Evolutionary conservation across 306 rosid genomes (phyloP), one percentile per base, ranked within the genome.

Genomic region (Vigna nakashimae): DNA sequence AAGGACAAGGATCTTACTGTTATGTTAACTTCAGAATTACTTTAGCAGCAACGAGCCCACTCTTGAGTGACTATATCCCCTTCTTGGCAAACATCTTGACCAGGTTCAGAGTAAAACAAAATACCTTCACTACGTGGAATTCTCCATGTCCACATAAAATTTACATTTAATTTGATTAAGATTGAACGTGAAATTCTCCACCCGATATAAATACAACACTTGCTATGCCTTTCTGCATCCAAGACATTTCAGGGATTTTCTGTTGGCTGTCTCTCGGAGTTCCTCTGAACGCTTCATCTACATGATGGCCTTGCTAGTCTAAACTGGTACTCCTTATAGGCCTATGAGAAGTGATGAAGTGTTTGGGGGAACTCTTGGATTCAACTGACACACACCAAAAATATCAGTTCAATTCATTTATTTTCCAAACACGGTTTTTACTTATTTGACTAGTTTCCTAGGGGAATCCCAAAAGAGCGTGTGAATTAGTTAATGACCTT

Each of bases 341-440:
- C 48, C 4, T 42, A 43, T 77, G 1, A 20, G 22, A 20, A 20
- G 22, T 20, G 22, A 20, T 20, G 89, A 86, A 83, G 85, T 86
- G 89, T 52, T 86, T 76, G 82, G 79, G 85, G 85, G 76, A 83
- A 83, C 87, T 80, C 82, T 42, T 32, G 57, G 73, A 14, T 73
- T 56, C 85, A 80, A 28, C 77, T 71, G 73, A 77, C 87, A 83
- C 36, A 36, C 11, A 6, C 2, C 28, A 18, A 46, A 13, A 20
- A 55, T 7, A 55, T 30, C 7, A 38, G 28, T 13, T 17, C 16
- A 59, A 30, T 13, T 48, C 43, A 36, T 24, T 69, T 45, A 51
- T 30, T 26, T 53, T 10, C 40, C 43, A 74, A 69, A 22, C 52
- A 14, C 62, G 6, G 50, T 15, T 9, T 14, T 14, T 4, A 22